Base-by-base conservation (phyloP, 345 rosid genomes). In the Pelargonium nanum region DNA sequence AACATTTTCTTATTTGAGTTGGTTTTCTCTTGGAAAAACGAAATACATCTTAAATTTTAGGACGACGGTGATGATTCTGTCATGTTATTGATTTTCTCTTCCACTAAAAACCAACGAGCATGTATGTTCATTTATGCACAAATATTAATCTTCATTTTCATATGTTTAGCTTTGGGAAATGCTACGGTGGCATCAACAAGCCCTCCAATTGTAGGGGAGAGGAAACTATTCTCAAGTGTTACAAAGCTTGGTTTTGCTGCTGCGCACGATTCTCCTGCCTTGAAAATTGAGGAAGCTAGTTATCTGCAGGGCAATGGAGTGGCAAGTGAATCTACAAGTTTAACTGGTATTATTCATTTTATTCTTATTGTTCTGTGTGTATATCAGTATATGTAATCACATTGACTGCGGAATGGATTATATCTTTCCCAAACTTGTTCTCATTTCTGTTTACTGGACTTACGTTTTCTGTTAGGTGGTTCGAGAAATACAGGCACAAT, bases 181-280 rank as follows among this genome's bases (percentile, higher is more conserved):
- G 66, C 89, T 55, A 61, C 81, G 40, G 66, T 65, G 51, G 16
- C 66, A 67, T 81, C 93, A 21, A 72, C 89, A 34, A 87, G 91
- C 72, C 88, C 91, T 61, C 88, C 94, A 21, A 68, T 73, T 32
- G 64, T 67, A 9, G 79, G 84, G 54, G 91, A 80, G 78, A 86
- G 86, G 79, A 74, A 73, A 60, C 79, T 86, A 60, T 93, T 89
- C 80, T 87, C 97, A 28, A 84, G 72, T 17, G 97, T 93, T 12
- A 76, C 99, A 17, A 83, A 85, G 74, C 88, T 89, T 8, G 97
- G 99, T 75, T 93, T 82, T 58, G 99, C 97, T 59, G 99, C 97
- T 32, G 96, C 75, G 1, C 88, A 81, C 53, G 97, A 81, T 76
- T 93, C 99, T 57, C 99, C 99, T 4, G 74, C 81, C 59, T 59